These are phyloP conservation scores for Prunus mume DNA, from an alignment of 306 rosid species.

Conservation along the genomic window DNA sequence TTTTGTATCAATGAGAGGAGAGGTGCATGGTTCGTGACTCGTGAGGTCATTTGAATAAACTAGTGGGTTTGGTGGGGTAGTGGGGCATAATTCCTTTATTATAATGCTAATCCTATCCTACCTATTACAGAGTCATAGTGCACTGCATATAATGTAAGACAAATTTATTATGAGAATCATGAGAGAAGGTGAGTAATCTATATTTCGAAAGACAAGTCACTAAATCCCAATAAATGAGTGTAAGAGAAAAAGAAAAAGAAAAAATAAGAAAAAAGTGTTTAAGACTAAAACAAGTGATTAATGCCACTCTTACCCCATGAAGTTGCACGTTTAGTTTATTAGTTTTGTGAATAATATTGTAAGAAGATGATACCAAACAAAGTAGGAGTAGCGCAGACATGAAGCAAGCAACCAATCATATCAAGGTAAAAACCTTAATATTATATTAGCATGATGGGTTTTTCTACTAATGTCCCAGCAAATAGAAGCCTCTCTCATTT, in stretches of 20 bases:
- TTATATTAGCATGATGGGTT: not conserved
- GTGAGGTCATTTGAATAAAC: not conserved
- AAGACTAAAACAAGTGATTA: no score
- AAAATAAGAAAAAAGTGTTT: no score
- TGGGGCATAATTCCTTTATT: not conserved
- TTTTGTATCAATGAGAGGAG: not conserved
- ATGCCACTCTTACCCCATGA: not conserved
- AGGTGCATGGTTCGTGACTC: not conserved
- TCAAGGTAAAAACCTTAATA: not conserved
- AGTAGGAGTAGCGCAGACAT: not conserved
- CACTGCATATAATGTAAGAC: not conserved
- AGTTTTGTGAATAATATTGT: not conserved
- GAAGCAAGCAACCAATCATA: not conserved
- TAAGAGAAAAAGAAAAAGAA: no score
- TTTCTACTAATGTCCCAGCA: conserved; percentile 3
- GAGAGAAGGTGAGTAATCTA: no score
- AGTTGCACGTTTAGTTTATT: not conserved
- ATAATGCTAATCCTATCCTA: not conserved
- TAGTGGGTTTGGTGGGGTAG: not conserved
- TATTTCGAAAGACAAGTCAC: not conserved
- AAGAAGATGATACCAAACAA: not conserved
- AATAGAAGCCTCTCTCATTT: conserved; percentile 10
- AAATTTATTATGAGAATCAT: not conserved
- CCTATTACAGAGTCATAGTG: not conserved
- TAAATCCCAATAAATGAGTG: no score